Evolutionary conservation across 148 eudicot species (phyloP).

Genomic region (Camellia lanceoleosa): DNA sequence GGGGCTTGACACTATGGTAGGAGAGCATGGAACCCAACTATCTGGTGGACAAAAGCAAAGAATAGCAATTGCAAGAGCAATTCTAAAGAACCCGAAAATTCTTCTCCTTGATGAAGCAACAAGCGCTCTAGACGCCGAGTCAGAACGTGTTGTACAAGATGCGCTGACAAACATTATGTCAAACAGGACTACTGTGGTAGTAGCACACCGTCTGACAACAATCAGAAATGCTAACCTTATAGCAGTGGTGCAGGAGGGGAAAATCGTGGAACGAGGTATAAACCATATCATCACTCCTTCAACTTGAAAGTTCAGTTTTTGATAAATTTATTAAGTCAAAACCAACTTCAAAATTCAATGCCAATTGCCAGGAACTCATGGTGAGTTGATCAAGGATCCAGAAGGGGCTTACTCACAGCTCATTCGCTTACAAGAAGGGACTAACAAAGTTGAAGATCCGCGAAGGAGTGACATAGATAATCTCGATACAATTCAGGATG

Average conservation of each 20-base stretch:
- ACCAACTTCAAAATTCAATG: conserved; percentile 14
- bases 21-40: conserved; percentile 84
- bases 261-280: conserved; percentile 75
- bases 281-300: background rate
- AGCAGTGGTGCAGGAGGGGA: conserved; percentile 76
- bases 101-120: conserved; percentile 91
- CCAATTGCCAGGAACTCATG: conserved; percentile 54
- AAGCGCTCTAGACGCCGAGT: conserved; percentile 86
- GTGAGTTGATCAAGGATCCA: conserved; percentile 51
- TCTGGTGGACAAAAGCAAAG: conserved; percentile 96
- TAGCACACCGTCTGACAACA: conserved; percentile 81
- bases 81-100: conserved; percentile 71
- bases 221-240: conserved; percentile 70
- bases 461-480: conserved; percentile 21
- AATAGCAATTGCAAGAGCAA: conserved; percentile 85
- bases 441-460: conserved; percentile 33
- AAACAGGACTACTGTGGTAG: conserved; percentile 73
- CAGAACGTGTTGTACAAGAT: conserved; percentile 80
- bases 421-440: conserved; percentile 62
- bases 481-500: conserved; percentile 13
- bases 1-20: conserved; percentile 85
- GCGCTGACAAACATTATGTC: conserved; percentile 76
- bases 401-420: conserved; percentile 79
- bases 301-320: background rate
- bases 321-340: conserved; percentile 9